These are phyloP conservation scores for Sporobolomyces roseus DNA, from an alignment of 768 basidiomycete species.

Conservation along the genomic window DNA sequence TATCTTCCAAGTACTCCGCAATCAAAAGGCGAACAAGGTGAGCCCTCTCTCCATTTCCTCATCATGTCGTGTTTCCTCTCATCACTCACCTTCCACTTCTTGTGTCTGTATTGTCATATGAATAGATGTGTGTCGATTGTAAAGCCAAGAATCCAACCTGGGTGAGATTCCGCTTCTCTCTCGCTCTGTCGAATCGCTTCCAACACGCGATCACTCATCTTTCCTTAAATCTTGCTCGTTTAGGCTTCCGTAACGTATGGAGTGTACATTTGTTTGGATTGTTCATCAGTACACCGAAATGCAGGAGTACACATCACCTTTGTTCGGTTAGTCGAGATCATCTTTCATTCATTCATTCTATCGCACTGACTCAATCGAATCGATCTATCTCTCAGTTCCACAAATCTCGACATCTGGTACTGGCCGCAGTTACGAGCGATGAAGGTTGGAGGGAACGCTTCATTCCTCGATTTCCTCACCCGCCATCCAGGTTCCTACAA, in stretches of 20 bases:
- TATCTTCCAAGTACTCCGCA: constrained; percentile 72
- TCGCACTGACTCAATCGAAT: constrained; percentile 15
- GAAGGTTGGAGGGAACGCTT: constrained; percentile 91
- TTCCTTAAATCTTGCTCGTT: neutral
- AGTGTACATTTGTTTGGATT: constrained; percentile 95
- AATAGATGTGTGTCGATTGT: constrained; percentile 87
- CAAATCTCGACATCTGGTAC: constrained; percentile 94
- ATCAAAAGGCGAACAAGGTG: constrained; percentile 86
- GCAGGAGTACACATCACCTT: constrained; percentile 98
- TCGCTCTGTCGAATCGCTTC: neutral
- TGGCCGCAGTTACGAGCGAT: constrained; percentile 83
- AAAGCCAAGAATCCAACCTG: constrained; percentile 92
- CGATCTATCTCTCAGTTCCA: constrained; percentile 60
- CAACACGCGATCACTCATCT: neutral
- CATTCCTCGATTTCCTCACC: constrained; percentile 80
- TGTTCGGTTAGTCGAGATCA: constrained; percentile 64
- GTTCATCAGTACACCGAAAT: constrained; percentile 89
- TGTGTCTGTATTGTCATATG: neutral
- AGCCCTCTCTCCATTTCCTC: neutral
- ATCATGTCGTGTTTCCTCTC: neutral
- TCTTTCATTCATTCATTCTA: constrained; percentile 42
- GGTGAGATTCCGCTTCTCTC: constrained; percentile 45
- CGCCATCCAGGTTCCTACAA: constrained; percentile 63
- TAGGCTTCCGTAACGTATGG: constrained; percentile 90
- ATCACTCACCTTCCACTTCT: neutral